Conservation (phyloP, 2,329 filamentous ascomycete species). For the Cladobotryum protrusum region DNA sequence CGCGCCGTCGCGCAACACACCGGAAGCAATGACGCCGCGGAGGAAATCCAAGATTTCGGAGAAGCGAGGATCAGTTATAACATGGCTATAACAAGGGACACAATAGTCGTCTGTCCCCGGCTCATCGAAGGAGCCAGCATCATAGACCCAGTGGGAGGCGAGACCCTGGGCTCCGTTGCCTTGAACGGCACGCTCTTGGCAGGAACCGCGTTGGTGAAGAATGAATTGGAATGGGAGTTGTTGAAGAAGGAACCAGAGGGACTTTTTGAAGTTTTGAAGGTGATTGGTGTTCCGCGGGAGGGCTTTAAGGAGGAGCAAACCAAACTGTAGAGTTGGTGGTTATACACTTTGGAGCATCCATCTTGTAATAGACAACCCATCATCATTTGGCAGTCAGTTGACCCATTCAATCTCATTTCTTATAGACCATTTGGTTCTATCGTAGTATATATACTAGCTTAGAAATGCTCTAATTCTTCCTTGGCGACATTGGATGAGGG, state of each 20-base stretch:
- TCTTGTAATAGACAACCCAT: not conserved
- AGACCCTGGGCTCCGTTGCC: conserved; percentile 38
- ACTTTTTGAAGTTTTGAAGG: conserved; percentile 18
- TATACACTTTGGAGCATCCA: not conserved
- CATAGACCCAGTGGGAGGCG: conserved; percentile 21
- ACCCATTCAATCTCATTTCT: too few species aligned
- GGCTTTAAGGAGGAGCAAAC: not conserved
- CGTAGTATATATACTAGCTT: too few species aligned
- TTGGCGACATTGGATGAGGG: too few species aligned
- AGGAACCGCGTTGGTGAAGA: conserved; percentile 59
- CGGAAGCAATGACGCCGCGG: conserved; percentile 2
- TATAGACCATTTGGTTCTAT: too few species aligned
- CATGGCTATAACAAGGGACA: conserved; percentile 49
- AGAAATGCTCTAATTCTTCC: too few species aligned
- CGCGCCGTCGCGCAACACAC: conserved; percentile 27
- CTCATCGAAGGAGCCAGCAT: conserved; percentile 42
- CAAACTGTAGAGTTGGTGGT: not conserved
- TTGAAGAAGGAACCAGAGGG: conserved; percentile 28
- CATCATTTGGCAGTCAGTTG: not conserved
- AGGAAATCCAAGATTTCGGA: conserved; percentile 25
- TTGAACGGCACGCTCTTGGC: conserved; percentile 60
- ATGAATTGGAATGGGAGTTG: conserved; percentile 49
- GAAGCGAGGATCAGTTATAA: conserved; percentile 57
- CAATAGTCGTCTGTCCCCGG: conserved; percentile 50
- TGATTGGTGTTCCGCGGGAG: conserved; percentile 25